phyloP scores from a whole-genome alignment of 805 yeast species.

The Hermanozyma aechmeae region DNA sequence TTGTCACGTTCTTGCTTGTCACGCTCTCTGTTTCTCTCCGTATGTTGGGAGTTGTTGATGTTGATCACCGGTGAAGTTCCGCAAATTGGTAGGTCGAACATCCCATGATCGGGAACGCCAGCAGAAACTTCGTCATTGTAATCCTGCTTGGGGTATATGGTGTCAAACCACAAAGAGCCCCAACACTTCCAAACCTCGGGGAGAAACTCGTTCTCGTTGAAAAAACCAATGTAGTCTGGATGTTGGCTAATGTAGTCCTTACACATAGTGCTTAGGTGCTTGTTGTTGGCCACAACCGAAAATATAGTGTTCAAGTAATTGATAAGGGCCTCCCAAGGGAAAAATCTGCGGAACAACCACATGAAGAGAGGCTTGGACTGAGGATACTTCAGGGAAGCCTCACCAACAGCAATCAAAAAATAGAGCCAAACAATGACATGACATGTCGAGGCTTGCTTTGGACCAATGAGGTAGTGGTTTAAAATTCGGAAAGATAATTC shows the following conservation, averaged over 20 bases:
- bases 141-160: constrained; percentile 43
- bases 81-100: constrained; percentile 59
- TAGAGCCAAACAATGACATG: constrained; percentile 74
- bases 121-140: constrained; percentile 39
- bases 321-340: constrained; percentile 64
- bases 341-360: constrained; percentile 42
- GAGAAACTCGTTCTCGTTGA: constrained; percentile 50
- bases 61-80: constrained; percentile 36
- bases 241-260: constrained; percentile 13
- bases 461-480: constrained; percentile 59
- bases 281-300: constrained; percentile 17
- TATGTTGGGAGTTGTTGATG: constrained; percentile 23
- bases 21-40: constrained; percentile 7
- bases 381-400: constrained; percentile 40
- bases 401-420: constrained; percentile 56
- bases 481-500: constrained; percentile 64
- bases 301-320: constrained; percentile 55
- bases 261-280: constrained; percentile 14
- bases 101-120: constrained; percentile 44
- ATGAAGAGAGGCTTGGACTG: constrained; percentile 37
- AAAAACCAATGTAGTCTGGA: constrained; percentile 37
- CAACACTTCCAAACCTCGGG: constrained; percentile 80
- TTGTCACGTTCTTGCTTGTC: constrained; percentile 32
- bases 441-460: constrained; percentile 59
- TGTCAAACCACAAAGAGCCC: constrained; percentile 78